phyloP scores from a whole-genome alignment of 176 grass and related monocot species.

The Otatea glauca region DNA sequence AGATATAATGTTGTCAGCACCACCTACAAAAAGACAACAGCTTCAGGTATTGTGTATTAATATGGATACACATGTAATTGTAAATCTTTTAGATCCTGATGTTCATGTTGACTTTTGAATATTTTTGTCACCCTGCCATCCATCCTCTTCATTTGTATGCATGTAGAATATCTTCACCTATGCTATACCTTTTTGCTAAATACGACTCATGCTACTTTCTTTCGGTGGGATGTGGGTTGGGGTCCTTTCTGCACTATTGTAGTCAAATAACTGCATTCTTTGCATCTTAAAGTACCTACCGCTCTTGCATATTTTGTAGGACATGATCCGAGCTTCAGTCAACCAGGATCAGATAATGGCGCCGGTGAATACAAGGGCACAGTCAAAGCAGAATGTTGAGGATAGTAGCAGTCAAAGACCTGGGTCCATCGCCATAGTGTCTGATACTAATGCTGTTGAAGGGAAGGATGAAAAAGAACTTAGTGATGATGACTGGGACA shows the following conservation, averaged over 20 bases:
- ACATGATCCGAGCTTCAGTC: conserved; percentile 89
- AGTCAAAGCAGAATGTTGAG: conserved; percentile 46
- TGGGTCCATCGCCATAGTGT: conserved; percentile 36
- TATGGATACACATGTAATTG: conserved; percentile 21
- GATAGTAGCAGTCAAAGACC: conserved; percentile 44
- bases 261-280: conserved; percentile 2
- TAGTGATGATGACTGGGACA: conserved; percentile 76
- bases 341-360: conserved; percentile 57
- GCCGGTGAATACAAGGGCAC: conserved; percentile 45
- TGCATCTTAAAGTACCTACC: conserved; percentile 10
- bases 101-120: conserved; percentile 24
- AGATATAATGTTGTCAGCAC: conserved; percentile 82
- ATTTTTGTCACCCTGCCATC: conserved; percentile 11
- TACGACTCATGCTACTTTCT: conserved; percentile 23
- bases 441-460: conserved; percentile 38
- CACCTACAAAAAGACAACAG: conserved; percentile 61
- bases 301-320: conserved; percentile 56
- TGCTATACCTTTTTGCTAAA: conserved; percentile 22
- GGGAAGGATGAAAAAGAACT: conserved; percentile 54
- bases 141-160: conserved; percentile 1
- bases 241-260: neutral
- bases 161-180: neutral
- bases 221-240: conserved; percentile 22
- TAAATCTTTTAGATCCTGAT: conserved; percentile 21
- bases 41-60: conserved; percentile 70